Base-by-base conservation (phyloP, 192 early-diverging fungal species). In the Mortierella hygrophila region DNA sequence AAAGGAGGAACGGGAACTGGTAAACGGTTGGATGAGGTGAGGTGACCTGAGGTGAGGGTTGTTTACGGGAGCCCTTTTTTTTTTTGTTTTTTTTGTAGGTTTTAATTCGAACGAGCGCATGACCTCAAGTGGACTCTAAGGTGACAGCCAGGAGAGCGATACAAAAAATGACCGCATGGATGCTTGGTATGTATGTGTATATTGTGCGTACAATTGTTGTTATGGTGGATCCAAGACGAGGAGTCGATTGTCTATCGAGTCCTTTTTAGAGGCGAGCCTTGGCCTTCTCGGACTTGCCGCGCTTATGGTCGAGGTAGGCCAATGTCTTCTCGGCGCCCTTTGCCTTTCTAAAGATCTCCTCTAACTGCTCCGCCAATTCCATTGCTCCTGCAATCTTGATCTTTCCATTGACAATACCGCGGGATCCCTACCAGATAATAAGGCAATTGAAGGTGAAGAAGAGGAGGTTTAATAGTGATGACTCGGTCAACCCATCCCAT, bases 321-420 rank as follows among this genome's bases (percentile, higher is more conserved):
- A 86, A 72, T 13, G 84, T 86, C 84, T 86, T 86, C 38, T 86
- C 84, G 11, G 78, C 46, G 8, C 84, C 84, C 79, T 86, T 86
- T 38, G 84, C 84, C 76, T 86, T 86, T 54, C 72, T 80, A 47
- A 86, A 86, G 44, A 86, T 77, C 49, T 76, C 35, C 75, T 86
- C 84, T 76, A 86, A 60, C 35, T 86, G 75, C 68, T 86, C 84
- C 8, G 84, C 84, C 73, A 86, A 52, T 35, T 86, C 84, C 55
- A 86, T 86, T 29, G 84, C 84, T 42, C 84, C 84, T n/a, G 84
- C 84, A 74, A 86, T 86, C 79, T 86, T 86, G 79, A 86, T 86
- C 68, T 86, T 86, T 68, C 84, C 84, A 26, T 79, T 86, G 21
- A 86, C 79, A 74, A 86, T 86, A n/a, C 84, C 84, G 29, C 84